Evolutionary conservation across 805 yeast genomes (phyloP).

Genomic region (Zygoascus flipseniorum): DNA sequence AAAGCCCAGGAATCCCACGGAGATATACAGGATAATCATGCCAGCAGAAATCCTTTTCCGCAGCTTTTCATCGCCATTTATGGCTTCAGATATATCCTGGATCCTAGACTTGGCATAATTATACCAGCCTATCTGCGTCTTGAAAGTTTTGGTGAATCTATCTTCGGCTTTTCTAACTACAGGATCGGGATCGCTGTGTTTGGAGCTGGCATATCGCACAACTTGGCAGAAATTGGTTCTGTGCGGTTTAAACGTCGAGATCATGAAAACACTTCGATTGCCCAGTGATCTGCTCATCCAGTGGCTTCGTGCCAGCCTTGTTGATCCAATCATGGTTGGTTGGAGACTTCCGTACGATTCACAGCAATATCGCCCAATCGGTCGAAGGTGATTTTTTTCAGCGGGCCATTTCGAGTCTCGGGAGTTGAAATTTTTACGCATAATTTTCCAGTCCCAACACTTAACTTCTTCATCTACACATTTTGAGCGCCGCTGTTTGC

Average conservation of each 20-base stretch:
- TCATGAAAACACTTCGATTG: too few species aligned
- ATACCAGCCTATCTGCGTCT: background rate
- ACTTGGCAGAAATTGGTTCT: too few species aligned
- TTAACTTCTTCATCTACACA: background rate
- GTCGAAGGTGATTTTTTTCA: too few species aligned
- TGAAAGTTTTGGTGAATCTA: background rate
- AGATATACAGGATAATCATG: conserved; percentile 16
- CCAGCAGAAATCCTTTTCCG: conserved; percentile 2
- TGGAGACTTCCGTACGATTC: too few species aligned
- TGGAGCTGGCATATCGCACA: background rate
- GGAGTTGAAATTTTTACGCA: background rate
- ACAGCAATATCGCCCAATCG: too few species aligned
- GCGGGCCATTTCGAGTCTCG: background rate
- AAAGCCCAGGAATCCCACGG: conserved; percentile 18
- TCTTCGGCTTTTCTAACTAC: background rate
- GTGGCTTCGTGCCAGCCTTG: too few species aligned
- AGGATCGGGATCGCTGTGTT: background rate
- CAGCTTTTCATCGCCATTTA: background rate
- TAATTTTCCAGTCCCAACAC: background rate
- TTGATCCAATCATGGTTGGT: too few species aligned
- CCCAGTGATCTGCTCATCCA: too few species aligned
- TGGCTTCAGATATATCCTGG: background rate
- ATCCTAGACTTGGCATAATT: background rate
- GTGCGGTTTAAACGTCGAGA: too few species aligned
- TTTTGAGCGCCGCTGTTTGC: background rate